Evolutionary conservation across 495 filamentous ascomycete species (phyloP).

Genomic region (Penicillium chermesinum): DNA sequence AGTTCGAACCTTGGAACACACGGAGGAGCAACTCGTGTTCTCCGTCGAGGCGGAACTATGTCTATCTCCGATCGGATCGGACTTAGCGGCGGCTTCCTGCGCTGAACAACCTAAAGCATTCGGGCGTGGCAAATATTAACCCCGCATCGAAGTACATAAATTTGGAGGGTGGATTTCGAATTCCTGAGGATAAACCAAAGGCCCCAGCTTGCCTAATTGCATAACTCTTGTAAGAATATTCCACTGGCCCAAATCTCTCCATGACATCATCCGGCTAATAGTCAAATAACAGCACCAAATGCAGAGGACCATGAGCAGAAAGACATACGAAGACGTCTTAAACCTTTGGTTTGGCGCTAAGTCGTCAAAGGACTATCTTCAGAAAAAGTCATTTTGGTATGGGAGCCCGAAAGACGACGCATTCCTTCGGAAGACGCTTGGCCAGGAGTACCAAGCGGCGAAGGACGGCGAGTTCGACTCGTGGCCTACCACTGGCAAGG

Average conservation of each 20-base stretch:
- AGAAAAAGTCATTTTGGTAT: constrained; percentile 23
- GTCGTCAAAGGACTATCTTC: constrained; percentile 13
- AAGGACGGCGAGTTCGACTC: constrained; percentile 10
- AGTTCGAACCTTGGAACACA: no score
- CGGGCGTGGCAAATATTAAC: background rate
- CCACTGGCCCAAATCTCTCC: no score
- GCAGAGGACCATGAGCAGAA: constrained; percentile 5
- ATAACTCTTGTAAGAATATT: no score
- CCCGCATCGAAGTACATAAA: background rate
- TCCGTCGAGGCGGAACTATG: background rate
- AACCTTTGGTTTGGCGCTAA: constrained; percentile 21
- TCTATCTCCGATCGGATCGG: background rate
- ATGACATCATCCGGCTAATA: no score
- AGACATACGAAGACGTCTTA: constrained; percentile 14
- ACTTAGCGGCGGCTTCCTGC: background rate
- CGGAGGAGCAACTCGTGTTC: no score
- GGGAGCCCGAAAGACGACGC: constrained; percentile 18
- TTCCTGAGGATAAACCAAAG: no score
- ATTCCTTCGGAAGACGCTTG: constrained; percentile 12
- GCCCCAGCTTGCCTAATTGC: no score
- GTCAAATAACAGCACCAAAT: no score
- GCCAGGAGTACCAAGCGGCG: constrained; percentile 8
- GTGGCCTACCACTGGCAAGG: constrained; percentile 9
- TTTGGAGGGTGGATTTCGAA: no score
- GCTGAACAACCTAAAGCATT: background rate